phyloP scores from a whole-genome alignment of 31 red algal species.

The Asparagopsis taxiformis region DNA sequence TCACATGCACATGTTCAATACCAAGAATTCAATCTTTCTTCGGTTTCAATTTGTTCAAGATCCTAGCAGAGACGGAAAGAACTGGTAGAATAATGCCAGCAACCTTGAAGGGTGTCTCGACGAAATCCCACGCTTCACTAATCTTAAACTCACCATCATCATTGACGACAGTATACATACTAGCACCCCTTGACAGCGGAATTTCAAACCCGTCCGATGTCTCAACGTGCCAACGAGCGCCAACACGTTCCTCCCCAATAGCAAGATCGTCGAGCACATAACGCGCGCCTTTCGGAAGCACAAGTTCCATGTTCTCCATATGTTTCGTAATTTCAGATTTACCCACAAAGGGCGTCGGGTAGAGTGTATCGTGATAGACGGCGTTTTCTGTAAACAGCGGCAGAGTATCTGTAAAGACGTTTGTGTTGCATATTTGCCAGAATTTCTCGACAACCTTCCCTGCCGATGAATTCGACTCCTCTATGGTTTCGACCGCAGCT shows the following conservation, averaged over 20 bases:
- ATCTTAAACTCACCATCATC: conserved; percentile 32
- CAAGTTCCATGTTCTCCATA: conserved; percentile 38
- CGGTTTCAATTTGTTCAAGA: no score
- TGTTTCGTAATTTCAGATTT: conserved; percentile 24
- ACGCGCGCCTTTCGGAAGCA: conserved; percentile 16
- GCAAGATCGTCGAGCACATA: conserved; percentile 59
- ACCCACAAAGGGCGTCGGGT: conserved; percentile 37
- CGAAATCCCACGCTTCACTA: conserved; percentile 62
- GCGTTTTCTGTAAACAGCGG: conserved; percentile 46
- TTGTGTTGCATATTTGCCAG: no score
- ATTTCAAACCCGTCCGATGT: conserved; percentile 8
- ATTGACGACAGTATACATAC: conserved; percentile 48
- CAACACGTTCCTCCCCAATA: conserved; percentile 13
- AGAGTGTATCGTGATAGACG: conserved; percentile 57
- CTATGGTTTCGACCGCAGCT: no score
- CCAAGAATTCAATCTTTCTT: no score
- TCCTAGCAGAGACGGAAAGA: no score
- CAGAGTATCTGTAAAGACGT: conserved; percentile 10
- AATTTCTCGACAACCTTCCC: no score
- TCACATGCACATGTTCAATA: no score
- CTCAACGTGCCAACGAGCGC: conserved; percentile 75
- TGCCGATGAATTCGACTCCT: no score
- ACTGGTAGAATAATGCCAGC: conserved; percentile 34
- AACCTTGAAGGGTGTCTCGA: conserved; percentile 54
- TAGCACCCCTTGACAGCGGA: conserved; percentile 41